Percentiles rank a stretch among this genome's conserved stretches.
phyloP scores from a whole-genome alignment of 768 basidiomycete genomes.

The Suillus weaverae region DNA sequence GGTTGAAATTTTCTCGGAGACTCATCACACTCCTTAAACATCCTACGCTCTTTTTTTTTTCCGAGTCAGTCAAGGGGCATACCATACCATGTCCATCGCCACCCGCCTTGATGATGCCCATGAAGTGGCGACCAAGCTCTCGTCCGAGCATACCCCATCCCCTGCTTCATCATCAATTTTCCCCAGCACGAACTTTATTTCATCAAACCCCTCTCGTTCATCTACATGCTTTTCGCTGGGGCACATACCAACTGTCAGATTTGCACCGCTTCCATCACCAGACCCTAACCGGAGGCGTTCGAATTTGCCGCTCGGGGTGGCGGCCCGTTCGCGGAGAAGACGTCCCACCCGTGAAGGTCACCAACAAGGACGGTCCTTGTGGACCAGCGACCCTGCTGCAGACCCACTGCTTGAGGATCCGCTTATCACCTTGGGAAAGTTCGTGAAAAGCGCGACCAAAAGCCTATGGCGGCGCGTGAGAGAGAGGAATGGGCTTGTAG shows the following conservation, averaged over 20 bases:
- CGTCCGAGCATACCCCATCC: constrained; percentile 15
- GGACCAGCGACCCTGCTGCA: constrained; percentile 23
- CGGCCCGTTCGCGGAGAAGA: constrained; percentile 39
- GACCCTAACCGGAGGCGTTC: constrained; percentile 51
- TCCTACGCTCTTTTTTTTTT: neutral
- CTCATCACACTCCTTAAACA: neutral
- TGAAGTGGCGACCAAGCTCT: constrained; percentile 16
- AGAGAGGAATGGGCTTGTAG: constrained; percentile 30
- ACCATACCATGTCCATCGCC: constrained; percentile 4
- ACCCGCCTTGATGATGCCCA: constrained; percentile 14
- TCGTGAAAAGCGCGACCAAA: constrained; percentile 45
- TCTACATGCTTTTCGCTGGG: constrained; percentile 17
- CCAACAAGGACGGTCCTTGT: constrained; percentile 22
- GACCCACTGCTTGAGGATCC: constrained; percentile 46
- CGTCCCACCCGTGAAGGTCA: constrained; percentile 14
- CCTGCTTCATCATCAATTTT: constrained; percentile 18
- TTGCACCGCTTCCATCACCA: constrained; percentile 58
- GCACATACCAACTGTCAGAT: constrained; percentile 43
- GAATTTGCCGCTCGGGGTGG: constrained; percentile 52
- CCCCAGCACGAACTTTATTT: constrained; percentile 14
- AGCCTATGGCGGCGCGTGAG: constrained; percentile 49
- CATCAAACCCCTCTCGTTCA: constrained; percentile 13
- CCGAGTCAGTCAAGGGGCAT: neutral
- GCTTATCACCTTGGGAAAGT: constrained; percentile 47
- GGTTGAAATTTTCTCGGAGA: neutral